phyloP scores from a whole-genome alignment of 1,139 yeast genomes.

The Diutina pseudorugosa region DNA sequence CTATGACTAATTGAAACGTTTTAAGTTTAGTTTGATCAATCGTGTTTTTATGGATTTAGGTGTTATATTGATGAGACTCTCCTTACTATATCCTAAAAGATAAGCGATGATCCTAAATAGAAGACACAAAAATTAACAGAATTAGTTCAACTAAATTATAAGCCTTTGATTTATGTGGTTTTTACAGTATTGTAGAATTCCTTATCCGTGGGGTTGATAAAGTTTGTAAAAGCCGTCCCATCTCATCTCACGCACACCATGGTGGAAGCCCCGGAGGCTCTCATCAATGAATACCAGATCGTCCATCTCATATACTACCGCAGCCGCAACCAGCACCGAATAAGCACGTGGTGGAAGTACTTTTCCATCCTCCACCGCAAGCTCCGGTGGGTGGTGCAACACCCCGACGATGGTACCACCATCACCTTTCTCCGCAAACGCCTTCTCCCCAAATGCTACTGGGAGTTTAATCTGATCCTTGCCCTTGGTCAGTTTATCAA shows the following conservation, averaged over 20 bases:
- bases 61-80: no score
- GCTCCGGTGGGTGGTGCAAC: constrained; percentile 26
- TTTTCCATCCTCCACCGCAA: constrained; percentile 53
- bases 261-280: not conserved
- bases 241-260: not conserved
- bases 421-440: constrained; percentile 20
- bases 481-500: constrained; percentile 71
- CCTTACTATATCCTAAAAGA: no score
- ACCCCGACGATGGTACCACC: constrained; percentile 12
- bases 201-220: no score
- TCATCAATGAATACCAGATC: constrained; percentile 14
- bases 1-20: no score
- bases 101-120: no score
- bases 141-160: no score
- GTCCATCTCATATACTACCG: constrained; percentile 56
- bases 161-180: no score
- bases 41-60: no score
- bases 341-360: constrained; percentile 65
- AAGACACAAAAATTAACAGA: no score
- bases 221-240: no score
- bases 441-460: constrained; percentile 39
- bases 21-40: no score
- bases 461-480: constrained; percentile 54
- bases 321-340: constrained; percentile 67
- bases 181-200: no score